Percentiles rank a stretch among this genome's conserved stretches.
These are phyloP conservation scores for Fraxinus platypoda DNA, from an alignment of 305 asterid species.

Conservation along the genomic window DNA sequence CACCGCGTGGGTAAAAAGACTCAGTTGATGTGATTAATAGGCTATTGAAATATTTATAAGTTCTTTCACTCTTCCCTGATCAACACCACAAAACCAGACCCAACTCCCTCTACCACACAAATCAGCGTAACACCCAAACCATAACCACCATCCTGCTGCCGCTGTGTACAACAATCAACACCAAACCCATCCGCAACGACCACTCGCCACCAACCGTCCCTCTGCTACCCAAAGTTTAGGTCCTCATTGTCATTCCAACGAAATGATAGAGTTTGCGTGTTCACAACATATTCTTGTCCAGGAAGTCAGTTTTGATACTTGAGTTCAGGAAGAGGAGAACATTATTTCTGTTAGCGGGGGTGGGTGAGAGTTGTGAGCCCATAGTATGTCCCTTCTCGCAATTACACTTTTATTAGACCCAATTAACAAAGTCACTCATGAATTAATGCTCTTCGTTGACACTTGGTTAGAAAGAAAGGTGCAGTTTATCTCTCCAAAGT, in stretches of 20 bases:
- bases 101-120: neutral
- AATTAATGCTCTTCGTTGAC: neutral
- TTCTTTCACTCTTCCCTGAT: neutral
- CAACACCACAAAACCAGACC: neutral
- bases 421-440: no score
- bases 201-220: neutral
- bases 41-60: neutral
- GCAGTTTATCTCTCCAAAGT: neutral
- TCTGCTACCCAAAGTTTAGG: neutral
- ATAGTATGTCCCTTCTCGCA: neutral
- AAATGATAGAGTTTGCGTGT: neutral
- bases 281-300: neutral
- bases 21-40: neutral
- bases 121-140: neutral
- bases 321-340: neutral
- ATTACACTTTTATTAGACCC: no score
- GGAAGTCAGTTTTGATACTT: neutral
- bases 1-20: neutral
- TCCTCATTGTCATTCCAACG: neutral
- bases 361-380: neutral
- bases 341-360: neutral
- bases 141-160: neutral
- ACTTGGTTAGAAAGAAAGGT: neutral
- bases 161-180: neutral
- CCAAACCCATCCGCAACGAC: neutral